A percentile compares a stretch with the other conserved stretches of the same genome.
phyloP scores from a whole-genome alignment of 2,329 filamentous ascomycete species.

The Polychaeton citri region DNA sequence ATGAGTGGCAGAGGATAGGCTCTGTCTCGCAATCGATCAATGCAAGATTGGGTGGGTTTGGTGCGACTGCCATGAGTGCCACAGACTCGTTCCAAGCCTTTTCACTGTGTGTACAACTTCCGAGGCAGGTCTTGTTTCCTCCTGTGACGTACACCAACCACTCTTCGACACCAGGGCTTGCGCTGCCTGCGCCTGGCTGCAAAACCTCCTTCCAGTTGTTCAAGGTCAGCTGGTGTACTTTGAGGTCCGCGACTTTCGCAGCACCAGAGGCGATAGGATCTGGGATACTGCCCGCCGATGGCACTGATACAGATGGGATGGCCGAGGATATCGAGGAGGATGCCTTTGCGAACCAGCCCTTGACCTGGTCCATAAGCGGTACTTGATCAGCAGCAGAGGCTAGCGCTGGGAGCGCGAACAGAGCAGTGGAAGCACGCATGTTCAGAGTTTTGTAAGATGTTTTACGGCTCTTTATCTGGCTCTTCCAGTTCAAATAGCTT shows the following conservation, averaged over 20 bases:
- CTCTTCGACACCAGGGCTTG: conserved; percentile 50
- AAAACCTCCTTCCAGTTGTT: conserved; percentile 60
- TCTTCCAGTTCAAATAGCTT: no score
- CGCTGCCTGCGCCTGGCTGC: conserved; percentile 45
- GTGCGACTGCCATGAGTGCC: conserved; percentile 44
- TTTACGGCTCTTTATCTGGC: no score
- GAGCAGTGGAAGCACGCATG: conserved; percentile 42
- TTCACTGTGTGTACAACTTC: conserved; percentile 52
- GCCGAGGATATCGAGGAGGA: conserved; percentile 42
- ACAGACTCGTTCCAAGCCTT: conserved; percentile 40
- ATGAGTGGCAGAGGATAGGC: conserved; percentile 60
- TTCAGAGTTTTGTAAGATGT: no score
- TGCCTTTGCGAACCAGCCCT: conserved; percentile 41
- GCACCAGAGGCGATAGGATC: conserved; percentile 35
- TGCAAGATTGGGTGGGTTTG: conserved; percentile 53
- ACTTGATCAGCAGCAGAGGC: conserved; percentile 43
- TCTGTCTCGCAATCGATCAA: conserved; percentile 62
- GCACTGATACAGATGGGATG: conserved; percentile 35
- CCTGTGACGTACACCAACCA: conserved; percentile 66
- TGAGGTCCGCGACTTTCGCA: conserved; percentile 37
- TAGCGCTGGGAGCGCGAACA: conserved; percentile 39
- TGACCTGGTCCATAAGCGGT: conserved; percentile 48
- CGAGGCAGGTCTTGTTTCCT: conserved; percentile 66
- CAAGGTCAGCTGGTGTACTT: conserved; percentile 48
- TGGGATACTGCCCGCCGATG: conserved; percentile 34